Percentiles rank a stretch among this genome's conserved stretches.
These are phyloP conservation scores for Helichrysum umbraculigerum DNA, from an alignment of 129 eudicot genomes.

Conservation along the genomic window DNA sequence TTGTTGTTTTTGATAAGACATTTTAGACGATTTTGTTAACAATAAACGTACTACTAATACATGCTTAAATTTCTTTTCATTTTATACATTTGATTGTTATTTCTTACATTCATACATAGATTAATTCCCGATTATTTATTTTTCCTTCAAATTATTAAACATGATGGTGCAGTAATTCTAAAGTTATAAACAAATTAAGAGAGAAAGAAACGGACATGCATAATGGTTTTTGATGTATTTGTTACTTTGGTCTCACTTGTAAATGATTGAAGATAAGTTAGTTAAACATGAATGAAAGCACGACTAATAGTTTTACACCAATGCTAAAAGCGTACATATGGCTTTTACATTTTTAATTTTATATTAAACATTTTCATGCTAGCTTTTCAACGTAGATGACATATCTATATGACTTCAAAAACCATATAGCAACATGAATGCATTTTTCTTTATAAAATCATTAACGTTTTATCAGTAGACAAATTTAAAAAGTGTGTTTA, in stretches of 20 bases:
- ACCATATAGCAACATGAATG: too few relatives aligned
- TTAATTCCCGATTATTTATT: background rate
- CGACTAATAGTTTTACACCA: background rate
- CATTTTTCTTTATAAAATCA: too few relatives aligned
- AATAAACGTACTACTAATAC: too few relatives aligned
- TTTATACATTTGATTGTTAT: background rate
- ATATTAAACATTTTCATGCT: background rate
- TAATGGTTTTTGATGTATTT: constrained; percentile 9
- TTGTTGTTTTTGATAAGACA: too few relatives aligned
- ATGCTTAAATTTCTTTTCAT: too few relatives aligned
- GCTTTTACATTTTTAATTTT: background rate
- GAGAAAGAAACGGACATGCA: background rate
- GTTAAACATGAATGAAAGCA: background rate
- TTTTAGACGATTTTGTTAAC: too few relatives aligned
- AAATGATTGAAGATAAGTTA: constrained; percentile 7
- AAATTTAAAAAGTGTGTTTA: too few relatives aligned
- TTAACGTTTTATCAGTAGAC: too few relatives aligned
- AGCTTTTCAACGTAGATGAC: too few relatives aligned
- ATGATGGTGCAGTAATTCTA: constrained; percentile 29
- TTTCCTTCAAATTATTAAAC: background rate
- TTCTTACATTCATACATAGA: background rate
- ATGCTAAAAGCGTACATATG: background rate
- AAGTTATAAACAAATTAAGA: constrained; percentile 7
- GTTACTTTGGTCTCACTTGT: constrained; percentile 25
- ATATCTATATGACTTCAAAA: too few relatives aligned